Conservation (phyloP, 2,329 filamentous ascomycete species). For the Cladosporium cucumerinum region DNA sequence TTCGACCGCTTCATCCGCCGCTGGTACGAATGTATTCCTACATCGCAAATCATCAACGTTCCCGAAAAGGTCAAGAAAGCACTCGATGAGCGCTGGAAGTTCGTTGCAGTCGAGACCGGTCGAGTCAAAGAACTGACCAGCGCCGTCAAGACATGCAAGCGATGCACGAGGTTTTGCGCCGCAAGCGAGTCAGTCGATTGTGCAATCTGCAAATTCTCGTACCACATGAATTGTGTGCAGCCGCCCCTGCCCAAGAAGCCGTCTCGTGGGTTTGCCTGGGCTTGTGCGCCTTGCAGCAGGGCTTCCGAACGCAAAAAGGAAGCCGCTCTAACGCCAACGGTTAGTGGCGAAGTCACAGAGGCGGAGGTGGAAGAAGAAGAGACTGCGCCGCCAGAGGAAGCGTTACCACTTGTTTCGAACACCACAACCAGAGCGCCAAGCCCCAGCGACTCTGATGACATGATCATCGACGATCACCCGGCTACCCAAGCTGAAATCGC, state of each 20-base stretch:
- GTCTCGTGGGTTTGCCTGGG: slow-evolving; percentile 96
- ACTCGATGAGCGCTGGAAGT: slow-evolving; percentile 93
- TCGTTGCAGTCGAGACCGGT: slow-evolving; percentile 88
- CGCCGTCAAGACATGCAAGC: slow-evolving; percentile 93
- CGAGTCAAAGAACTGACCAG: slow-evolving; percentile 93
- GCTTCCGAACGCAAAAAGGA: slow-evolving; percentile 93
- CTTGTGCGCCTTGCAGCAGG: slow-evolving; percentile 90
- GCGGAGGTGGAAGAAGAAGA: slow-evolving; percentile 62
- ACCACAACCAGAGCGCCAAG: slow-evolving; percentile 60
- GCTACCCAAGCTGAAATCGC: slow-evolving; percentile 84
- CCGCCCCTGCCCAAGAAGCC: slow-evolving; percentile 93
- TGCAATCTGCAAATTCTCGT: slow-evolving; percentile 89
- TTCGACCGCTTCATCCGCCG: slow-evolving; percentile 98
- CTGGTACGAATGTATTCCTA: slow-evolving; percentile 95
- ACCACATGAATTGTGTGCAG: slow-evolving; percentile 97
- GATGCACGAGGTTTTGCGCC: slow-evolving; percentile 86
- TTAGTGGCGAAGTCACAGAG: slow-evolving; percentile 54
- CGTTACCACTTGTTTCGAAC: slow-evolving; percentile 51
- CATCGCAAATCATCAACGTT: slow-evolving; percentile 89
- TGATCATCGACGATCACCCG: slow-evolving; percentile 56
- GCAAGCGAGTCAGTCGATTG: slow-evolving; percentile 96
- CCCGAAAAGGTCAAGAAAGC: slow-evolving; percentile 93
- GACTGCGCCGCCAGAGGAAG: slow-evolving; percentile 67
- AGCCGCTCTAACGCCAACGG: slow-evolving; percentile 77
- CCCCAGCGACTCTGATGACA: slow-evolving; percentile 46